Evolutionary conservation across 1,284 basidiomycete genomes (phyloP), one percentile per base, ranked within the genome.

Genomic region (Phylloporus sp.): DNA sequence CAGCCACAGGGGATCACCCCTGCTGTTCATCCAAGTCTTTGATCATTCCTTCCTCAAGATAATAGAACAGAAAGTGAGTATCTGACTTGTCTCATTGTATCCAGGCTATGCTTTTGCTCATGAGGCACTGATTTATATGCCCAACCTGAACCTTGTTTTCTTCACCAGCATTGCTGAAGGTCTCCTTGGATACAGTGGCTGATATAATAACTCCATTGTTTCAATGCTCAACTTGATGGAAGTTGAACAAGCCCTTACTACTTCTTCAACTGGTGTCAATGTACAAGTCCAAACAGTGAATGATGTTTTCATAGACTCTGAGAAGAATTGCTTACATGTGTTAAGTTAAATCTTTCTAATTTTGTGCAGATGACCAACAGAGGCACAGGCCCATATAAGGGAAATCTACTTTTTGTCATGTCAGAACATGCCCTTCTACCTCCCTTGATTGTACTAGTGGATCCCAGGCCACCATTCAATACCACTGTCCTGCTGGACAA

Each of bases 361-460:
- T 72, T 70, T 0, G 68, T 86, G 8, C 82, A 88, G 71, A 93
- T 92, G 85, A 90, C 89, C 17, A 94, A 93, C 70, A 91, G 91
- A 44, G 88, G 86, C 20, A 89, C 88, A 40, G 90, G 90, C 11
- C 89, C 88, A 2, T 90, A 85, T 70, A 82, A 84, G 39, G 85
- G 82, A 31, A 79, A 86, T 61, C 75, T 94, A 6, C 73, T 93
- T 18, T 85, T 94, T 60, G 78, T 86, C 58, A 91, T 84, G 37
- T 88, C 89, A 37, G 92, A 92, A 15, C 82, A 89, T 53, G 90
- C 88, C 3, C 71, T 81, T 29, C 75, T 84, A 17, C 87, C 92
- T 4, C 84, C 90, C 12, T 86, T 85, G 4, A 73, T 94, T 29
- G 87, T 83, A 0, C 80, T 89, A 42, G 86, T 93, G 58, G 85